Base-by-base conservation (phyloP, 2,329 filamentous ascomycete species). In the Colletotrichum orchidophilum region DNA sequence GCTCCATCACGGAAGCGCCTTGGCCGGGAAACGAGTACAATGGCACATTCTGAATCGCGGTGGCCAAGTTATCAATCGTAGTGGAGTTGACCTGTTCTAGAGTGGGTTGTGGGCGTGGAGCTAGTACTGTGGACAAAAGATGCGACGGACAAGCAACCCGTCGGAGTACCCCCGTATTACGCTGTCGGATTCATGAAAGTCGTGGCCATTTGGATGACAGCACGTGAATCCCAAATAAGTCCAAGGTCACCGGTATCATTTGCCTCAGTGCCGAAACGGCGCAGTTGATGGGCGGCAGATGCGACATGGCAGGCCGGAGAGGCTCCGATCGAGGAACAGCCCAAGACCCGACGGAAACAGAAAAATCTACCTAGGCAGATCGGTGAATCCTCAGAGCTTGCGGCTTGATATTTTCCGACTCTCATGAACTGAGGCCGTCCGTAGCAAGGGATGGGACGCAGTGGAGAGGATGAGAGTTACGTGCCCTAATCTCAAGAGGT, bases 301-400 rank as follows among this genome's bases (percentile, higher is more conserved):
- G 60, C 46, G 60, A 69, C 66, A 53, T 64, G 66, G 66, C 60
- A 64, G 60, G 46, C 52, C 52, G 66, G 60, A 46, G 60, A 29
- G 58, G 3, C 42, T 9, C 57, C 60, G 60, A 42, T 53, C 53
- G 11, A 24, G 24, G 54, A 57, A 55, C 29, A 58, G 26, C 58
- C 35, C 21, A 21, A 39, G 55, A 46, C 11, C 57, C 57, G 33
- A 49, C 24, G 18, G 27, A 24, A 66, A n/a, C 18, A 58, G 53
- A 64, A 21, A 53, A 13, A 26, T 15, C 35, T 50, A 26, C 9
- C 35, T 50, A 18, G 26, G 7, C 49, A 33, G 57, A 63, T 29
- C 6, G 46, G 9, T 42, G 53, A 63, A 33, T 57, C 42, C 26
- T 35, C 31, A 46, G 49, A 66, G 62, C 62, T 66, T 70, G 54